These are phyloP conservation scores for Biscogniauxia sp. DNA, from an alignment of 2,329 filamentous ascomycete species.

Conservation along the genomic window DNA sequence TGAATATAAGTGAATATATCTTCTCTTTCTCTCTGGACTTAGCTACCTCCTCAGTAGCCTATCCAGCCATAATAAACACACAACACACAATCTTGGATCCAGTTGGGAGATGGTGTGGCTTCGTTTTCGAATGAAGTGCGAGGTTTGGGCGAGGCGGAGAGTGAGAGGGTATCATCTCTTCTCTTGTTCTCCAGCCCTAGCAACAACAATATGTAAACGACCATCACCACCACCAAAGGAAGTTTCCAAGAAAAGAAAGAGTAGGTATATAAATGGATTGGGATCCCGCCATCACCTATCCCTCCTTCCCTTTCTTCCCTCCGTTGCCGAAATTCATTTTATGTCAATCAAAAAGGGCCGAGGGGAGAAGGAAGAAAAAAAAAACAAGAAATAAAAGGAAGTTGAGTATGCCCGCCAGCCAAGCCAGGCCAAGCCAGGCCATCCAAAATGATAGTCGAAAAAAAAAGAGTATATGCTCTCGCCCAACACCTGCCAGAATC, in stretches of 20 bases:
- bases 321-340: not conserved
- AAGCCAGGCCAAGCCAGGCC: constrained; percentile 12
- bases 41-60: not conserved
- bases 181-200: no score
- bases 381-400: not conserved
- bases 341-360: not conserved
- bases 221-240: no score
- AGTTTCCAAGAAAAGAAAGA: no score
- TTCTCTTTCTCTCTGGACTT: not conserved
- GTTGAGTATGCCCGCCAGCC: not conserved
- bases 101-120: not conserved
- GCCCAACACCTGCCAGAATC: constrained; percentile 5
- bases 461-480: constrained; percentile 9
- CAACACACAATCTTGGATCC: not conserved
- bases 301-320: no score
- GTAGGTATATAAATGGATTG: no score
- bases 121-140: no score
- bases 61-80: not conserved
- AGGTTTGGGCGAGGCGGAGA: no score
- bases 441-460: constrained; percentile 1
- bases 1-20: not conserved
- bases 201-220: no score
- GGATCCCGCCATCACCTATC: no score
- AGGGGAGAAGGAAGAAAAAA: constrained; percentile 1
- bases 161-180: no score